Conservation (phyloP, 2,329 filamentous ascomycete genomes). For the Podosphaera xanthii region DNA sequence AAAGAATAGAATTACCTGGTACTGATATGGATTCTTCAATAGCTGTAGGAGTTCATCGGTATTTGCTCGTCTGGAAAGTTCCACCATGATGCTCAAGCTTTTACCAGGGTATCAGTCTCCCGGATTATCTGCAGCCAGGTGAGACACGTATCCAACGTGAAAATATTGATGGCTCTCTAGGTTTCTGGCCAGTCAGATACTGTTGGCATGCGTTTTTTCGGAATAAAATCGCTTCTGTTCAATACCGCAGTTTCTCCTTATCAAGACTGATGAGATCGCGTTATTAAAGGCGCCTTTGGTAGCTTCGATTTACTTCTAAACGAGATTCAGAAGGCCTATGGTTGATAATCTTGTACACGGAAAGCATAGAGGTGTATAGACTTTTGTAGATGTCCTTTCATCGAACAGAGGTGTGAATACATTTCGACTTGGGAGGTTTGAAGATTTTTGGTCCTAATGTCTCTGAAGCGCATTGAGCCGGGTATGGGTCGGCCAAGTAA, state of each 20-base stretch:
- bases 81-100: neutral
- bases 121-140: neutral
- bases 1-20: slow-evolving; percentile 6
- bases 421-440: neutral
- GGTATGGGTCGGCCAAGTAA: neutral
- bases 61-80: slow-evolving; percentile 3
- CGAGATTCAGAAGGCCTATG: neutral
- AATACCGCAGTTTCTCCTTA: neutral
- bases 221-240: neutral
- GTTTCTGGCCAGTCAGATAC: neutral
- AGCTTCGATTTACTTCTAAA: neutral
- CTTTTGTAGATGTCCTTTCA: neutral
- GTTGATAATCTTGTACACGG: neutral
- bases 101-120: neutral
- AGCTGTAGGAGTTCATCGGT: slow-evolving; percentile 12
- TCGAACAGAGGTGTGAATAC: neutral
- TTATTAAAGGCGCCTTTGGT: too few relatives aligned
- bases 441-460: neutral
- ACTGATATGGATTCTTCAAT: slow-evolving; percentile 13
- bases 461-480: neutral
- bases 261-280: neutral
- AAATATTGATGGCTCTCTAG: neutral
- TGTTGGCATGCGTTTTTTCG: neutral
- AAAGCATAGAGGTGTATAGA: neutral
- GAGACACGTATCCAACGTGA: neutral